Percentiles rank a stretch among this genome's conserved stretches.
These are phyloP conservation scores for Fusarium bulbicola DNA, from an alignment of 2,329 filamentous ascomycete genomes.

Conservation along the genomic window DNA sequence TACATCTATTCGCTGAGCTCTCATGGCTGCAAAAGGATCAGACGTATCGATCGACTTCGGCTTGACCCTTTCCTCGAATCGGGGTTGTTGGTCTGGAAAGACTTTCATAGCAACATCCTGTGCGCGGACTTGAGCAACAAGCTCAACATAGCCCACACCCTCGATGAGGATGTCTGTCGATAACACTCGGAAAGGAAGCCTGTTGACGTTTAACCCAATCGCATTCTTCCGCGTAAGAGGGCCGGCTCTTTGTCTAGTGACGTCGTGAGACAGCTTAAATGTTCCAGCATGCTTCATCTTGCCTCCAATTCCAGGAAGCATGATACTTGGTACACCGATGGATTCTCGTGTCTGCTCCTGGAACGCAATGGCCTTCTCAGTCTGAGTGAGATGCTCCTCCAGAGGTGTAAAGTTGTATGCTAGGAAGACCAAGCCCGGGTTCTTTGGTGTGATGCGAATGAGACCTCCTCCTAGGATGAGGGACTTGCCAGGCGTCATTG, in stretches of 20 bases:
- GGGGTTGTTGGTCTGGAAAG: neutral
- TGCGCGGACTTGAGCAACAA: slow-evolving; percentile 81
- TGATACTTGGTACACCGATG: slow-evolving; percentile 70
- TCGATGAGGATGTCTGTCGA: slow-evolving; percentile 88
- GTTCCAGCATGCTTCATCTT: slow-evolving; percentile 75
- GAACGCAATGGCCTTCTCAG: slow-evolving; percentile 79
- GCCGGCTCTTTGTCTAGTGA: slow-evolving; percentile 81
- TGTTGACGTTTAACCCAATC: slow-evolving; percentile 69
- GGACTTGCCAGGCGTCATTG: slow-evolving; percentile 79
- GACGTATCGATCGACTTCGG: slow-evolving; percentile 1
- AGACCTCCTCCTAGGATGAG: slow-evolving; percentile 82
- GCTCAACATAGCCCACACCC: slow-evolving; percentile 91
- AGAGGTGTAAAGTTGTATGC: slow-evolving; percentile 90
- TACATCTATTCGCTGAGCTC: slow-evolving; percentile 38
- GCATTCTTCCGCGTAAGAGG: slow-evolving; percentile 73
- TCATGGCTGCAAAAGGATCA: slow-evolving; percentile 42
- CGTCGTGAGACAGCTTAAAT: slow-evolving; percentile 81
- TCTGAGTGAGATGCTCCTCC: slow-evolving; percentile 78
- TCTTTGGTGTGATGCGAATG: slow-evolving; percentile 82
- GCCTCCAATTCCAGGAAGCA: slow-evolving; percentile 64
- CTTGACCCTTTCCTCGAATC: neutral
- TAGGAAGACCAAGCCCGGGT: slow-evolving; percentile 71
- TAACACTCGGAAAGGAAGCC: slow-evolving; percentile 81
- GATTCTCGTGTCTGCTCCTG: slow-evolving; percentile 69
- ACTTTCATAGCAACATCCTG: slow-evolving; percentile 49